phyloP scores from a whole-genome alignment of 371 early-diverging fungal genomes.

The Quaeritorhiza haematococci region DNA sequence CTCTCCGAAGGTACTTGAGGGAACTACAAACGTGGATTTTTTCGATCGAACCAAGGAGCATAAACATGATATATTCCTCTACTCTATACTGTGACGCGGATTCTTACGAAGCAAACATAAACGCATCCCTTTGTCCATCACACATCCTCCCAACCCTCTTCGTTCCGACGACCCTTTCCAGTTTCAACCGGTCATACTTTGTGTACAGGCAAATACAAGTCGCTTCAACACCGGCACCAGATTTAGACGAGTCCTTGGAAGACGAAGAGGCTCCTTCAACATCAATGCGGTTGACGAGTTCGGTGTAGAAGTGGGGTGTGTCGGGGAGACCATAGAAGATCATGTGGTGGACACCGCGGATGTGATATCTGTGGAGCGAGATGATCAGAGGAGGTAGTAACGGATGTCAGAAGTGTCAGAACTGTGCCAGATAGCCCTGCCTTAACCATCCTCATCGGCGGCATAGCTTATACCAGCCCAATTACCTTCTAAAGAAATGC shows the following conservation, averaged over 20 bases:
- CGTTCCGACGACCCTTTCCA: conserved; percentile 91
- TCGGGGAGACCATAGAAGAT: conserved; percentile 89
- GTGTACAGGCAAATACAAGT: conserved; percentile 63
- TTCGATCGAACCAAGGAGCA: too few relatives aligned
- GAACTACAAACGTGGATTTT: too few relatives aligned
- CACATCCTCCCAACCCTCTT: too few relatives aligned
- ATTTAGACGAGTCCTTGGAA: not conserved
- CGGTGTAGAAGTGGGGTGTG: conserved; percentile 81
- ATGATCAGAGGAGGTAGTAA: conserved; percentile 2
- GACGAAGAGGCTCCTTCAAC: not conserved
- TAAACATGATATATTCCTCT: too few relatives aligned
- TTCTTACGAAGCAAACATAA: too few relatives aligned
- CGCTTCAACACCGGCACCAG: conserved; percentile 6
- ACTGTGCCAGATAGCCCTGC: too few relatives aligned
- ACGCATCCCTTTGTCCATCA: too few relatives aligned
- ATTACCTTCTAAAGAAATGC: conserved; percentile 87
- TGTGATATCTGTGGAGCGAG: conserved; percentile 52
- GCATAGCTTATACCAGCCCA: too few relatives aligned
- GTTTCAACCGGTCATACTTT: conserved; percentile 74
- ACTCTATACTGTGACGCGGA: too few relatives aligned
- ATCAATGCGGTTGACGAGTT: conserved; percentile 66
- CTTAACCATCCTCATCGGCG: too few relatives aligned
- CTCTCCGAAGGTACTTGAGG: too few relatives aligned
- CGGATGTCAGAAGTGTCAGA: not conserved
- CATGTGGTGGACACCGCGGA: conserved; percentile 79